Evolutionary conservation across 345 rosid species (phyloP).

Genomic region (Acer negundo): DNA sequence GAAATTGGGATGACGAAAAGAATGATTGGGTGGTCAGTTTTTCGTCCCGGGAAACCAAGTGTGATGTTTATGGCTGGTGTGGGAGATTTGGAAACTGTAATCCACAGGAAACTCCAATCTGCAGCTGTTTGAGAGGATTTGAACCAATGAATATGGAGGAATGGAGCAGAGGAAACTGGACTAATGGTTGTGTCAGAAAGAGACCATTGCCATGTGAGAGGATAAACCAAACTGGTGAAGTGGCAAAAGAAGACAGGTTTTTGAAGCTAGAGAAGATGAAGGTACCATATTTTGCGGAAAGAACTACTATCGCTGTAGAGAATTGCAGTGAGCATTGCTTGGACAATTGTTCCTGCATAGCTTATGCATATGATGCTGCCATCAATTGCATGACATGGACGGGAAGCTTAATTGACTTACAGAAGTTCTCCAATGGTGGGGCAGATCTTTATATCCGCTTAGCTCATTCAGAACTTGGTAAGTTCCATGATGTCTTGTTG

Average conservation of each 20-base stretch:
- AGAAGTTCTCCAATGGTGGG: neutral
- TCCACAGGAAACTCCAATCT: constrained; percentile 29
- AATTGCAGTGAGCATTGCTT: neutral
- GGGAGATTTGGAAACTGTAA: constrained; percentile 52
- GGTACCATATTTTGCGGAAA: constrained; percentile 40
- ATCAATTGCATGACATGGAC: constrained; percentile 32
- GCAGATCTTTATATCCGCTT: neutral
- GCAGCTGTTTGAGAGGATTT: constrained; percentile 57
- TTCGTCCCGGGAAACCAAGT: neutral
- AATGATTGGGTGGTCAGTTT: constrained; percentile 16
- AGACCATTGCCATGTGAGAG: constrained; percentile 32
- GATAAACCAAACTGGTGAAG: constrained; percentile 19
- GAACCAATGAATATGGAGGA: constrained; percentile 40
- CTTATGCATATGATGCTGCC: neutral
- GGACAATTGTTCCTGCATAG: neutral
- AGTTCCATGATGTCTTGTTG: neutral
- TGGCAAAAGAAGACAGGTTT: constrained; percentile 43
- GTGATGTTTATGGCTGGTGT: constrained; percentile 55
- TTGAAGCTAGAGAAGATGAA: constrained; percentile 38
- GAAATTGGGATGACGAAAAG: constrained; percentile 18
- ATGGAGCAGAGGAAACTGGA: constrained; percentile 54
- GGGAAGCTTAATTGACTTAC: neutral
- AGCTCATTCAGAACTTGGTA: neutral
- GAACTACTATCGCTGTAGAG: constrained; percentile 7
- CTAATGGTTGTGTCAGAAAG: constrained; percentile 50